These are phyloP conservation scores for Takakia lepidozioides DNA, from an alignment of 225 moss, liverwort and hornwort genomes.

Conservation along the genomic window DNA sequence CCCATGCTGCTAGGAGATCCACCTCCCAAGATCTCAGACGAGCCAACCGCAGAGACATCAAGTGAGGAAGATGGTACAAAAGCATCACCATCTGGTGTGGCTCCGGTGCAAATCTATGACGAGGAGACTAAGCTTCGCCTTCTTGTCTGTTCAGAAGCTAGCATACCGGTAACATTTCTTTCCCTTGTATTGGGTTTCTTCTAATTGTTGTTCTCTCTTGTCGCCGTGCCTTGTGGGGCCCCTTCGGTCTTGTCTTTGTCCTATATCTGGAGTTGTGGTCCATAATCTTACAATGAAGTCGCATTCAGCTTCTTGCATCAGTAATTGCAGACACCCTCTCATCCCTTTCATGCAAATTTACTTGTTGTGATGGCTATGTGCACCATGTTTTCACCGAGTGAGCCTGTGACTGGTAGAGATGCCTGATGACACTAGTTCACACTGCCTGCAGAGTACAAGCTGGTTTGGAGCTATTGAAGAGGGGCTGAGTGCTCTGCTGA, in stretches of 20 bases:
- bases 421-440: neutral
- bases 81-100: slow-evolving; percentile 43
- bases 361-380: no score
- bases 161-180: slow-evolving; percentile 54
- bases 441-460: slow-evolving; percentile 50
- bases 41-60: slow-evolving; percentile 33
- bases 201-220: no score
- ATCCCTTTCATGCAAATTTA: no score
- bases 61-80: slow-evolving; percentile 60
- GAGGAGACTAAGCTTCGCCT: slow-evolving; percentile 77
- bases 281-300: no score
- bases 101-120: slow-evolving; percentile 86
- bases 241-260: no score
- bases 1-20: slow-evolving; percentile 67
- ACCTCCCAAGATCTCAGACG: slow-evolving; percentile 41
- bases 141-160: slow-evolving; percentile 82
- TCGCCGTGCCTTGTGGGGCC: no score
- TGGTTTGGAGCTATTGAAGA: slow-evolving; percentile 92
- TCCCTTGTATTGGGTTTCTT: no score
- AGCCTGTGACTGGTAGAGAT: no score
- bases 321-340: no score
- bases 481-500: slow-evolving; percentile 76
- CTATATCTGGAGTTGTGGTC: no score
- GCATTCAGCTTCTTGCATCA: no score
- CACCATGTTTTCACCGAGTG: no score